Evolutionary conservation across 179 eudicot species (phyloP).

Genomic region (Corrigiola litoralis): DNA sequence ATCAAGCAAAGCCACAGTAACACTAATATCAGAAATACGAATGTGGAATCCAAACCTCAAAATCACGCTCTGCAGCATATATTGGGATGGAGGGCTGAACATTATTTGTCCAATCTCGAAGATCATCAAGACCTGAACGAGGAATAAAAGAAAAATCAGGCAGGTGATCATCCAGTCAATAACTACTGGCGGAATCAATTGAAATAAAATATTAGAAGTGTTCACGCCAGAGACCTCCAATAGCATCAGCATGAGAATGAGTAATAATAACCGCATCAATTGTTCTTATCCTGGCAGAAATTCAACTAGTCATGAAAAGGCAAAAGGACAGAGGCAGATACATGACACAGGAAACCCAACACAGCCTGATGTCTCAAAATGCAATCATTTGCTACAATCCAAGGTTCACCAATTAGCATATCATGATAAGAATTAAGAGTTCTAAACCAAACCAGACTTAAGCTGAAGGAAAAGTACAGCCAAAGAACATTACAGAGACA

Average conservation of each 20-base stretch:
- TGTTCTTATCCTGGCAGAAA: constrained; percentile 90
- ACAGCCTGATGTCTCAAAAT: too few species aligned
- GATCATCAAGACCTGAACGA: constrained; percentile 88
- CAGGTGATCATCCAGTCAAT: background rate
- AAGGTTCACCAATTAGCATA: too few species aligned
- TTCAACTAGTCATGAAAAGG: constrained; percentile 43
- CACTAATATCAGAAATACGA: background rate
- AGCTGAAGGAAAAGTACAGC: too few species aligned
- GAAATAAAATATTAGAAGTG: constrained; percentile 21
- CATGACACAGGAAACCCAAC: constrained; percentile 15
- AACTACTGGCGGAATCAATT: constrained; percentile 12
- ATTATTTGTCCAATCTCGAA: constrained; percentile 99
- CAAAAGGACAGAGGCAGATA: constrained; percentile 5
- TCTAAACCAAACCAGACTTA: too few species aligned
- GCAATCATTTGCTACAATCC: too few species aligned
- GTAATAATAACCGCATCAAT: constrained; percentile 94
- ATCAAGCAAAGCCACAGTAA: background rate
- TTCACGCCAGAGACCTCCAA: constrained; percentile 80
- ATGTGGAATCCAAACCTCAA: constrained; percentile 55
- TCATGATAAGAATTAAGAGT: too few species aligned
- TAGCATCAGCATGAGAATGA: constrained; percentile 99
- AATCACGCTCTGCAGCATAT: constrained; percentile 85
- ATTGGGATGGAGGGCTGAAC: constrained; percentile 84
- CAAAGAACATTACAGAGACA: too few species aligned
- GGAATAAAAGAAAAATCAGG: constrained; percentile 2